phyloP scores from a whole-genome alignment of 768 basidiomycete species.

The Mycena amicta region DNA sequence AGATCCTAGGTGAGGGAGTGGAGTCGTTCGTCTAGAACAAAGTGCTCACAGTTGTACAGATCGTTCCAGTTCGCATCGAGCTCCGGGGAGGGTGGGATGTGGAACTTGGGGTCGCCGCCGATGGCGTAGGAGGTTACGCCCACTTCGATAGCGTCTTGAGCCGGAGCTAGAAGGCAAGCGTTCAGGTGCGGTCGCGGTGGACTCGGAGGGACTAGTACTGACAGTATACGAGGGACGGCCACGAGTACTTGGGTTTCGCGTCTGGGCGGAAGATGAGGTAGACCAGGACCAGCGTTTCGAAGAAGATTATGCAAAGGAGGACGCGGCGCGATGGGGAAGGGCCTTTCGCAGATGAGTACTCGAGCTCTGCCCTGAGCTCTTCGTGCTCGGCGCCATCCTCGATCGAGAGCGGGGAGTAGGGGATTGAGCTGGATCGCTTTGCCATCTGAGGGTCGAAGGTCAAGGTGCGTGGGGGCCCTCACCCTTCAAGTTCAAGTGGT shows the following conservation, averaged over 20 bases:
- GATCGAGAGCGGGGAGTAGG: background rate
- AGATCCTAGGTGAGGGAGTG: background rate
- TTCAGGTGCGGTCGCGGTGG: background rate
- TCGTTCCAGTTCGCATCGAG: slow-evolving; percentile 2
- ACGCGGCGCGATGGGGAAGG: background rate
- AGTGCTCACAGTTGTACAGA: slow-evolving; percentile 3
- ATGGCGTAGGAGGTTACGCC: slow-evolving; percentile 5
- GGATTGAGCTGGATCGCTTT: background rate
- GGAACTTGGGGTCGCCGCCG: slow-evolving; percentile 4
- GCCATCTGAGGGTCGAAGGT: background rate
- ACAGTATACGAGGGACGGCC: background rate
- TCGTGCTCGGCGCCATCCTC: background rate
- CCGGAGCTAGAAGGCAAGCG: slow-evolving; percentile 3
- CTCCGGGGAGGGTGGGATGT: background rate
- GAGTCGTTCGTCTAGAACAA: background rate
- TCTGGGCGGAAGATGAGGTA: background rate
- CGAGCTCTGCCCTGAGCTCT: background rate
- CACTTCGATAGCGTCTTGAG: slow-evolving; percentile 4
- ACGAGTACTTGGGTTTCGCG: background rate
- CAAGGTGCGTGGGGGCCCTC: no score
- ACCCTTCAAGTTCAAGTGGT: no score
- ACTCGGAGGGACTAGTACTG: background rate
- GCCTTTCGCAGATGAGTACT: background rate
- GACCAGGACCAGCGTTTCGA: background rate
- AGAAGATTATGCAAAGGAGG: background rate